phyloP scores from a whole-genome alignment of 257 asterid genomes.

The Mitragyna speciosa region DNA sequence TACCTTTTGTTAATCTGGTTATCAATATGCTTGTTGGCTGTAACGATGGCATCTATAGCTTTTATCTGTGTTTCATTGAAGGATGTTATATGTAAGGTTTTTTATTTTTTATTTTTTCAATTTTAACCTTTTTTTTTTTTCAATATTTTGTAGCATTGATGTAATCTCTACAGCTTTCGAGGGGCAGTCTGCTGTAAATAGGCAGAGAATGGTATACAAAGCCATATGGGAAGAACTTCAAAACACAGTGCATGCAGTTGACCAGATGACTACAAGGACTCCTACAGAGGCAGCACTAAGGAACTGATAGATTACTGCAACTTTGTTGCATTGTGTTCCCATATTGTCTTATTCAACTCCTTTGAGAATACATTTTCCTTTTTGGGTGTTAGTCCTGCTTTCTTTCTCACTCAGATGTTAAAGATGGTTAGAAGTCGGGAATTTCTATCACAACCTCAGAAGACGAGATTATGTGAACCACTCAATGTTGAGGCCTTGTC shows the following conservation, averaged over 20 bases:
- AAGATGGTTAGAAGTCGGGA: too few species aligned
- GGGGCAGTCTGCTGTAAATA: slow-evolving; percentile 84
- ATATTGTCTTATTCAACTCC: background rate
- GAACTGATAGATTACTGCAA: slow-evolving; percentile 27
- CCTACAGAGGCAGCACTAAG: slow-evolving; percentile 70
- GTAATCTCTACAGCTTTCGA: slow-evolving; percentile 80
- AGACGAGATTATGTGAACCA: background rate
- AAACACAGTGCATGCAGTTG: slow-evolving; percentile 89
- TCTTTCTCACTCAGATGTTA: too few species aligned
- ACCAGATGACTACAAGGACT: slow-evolving; percentile 88
- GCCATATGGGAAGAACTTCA: slow-evolving; percentile 99
- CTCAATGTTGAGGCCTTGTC: too few species aligned
- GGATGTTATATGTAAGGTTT: background rate
- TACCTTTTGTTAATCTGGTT: background rate
- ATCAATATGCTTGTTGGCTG: background rate
- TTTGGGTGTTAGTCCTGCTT: too few species aligned
- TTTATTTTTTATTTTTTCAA: too few species aligned
- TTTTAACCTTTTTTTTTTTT: too few species aligned
- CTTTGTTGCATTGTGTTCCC: background rate
- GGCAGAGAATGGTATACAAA: slow-evolving; percentile 99
- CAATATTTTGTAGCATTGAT: slow-evolving; percentile 63
- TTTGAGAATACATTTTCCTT: background rate
- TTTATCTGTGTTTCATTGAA: background rate
- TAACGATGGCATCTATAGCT: background rate
- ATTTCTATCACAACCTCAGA: background rate